Evolutionary conservation across 2,329 filamentous ascomycete species (phyloP).

Genomic region (Scedosporium dehoogii): DNA sequence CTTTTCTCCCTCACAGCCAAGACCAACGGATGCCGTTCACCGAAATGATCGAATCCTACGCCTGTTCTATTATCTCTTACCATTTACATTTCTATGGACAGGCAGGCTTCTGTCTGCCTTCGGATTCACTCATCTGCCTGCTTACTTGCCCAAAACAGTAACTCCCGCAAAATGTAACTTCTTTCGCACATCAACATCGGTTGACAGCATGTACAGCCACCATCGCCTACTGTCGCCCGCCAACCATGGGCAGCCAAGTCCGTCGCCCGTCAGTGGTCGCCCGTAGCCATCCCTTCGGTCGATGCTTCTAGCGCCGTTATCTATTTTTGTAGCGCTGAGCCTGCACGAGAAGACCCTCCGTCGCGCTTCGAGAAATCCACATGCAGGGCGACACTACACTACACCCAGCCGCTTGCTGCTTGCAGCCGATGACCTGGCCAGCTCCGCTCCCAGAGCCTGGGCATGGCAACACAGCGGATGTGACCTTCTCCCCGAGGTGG

Average conservation of each 20-base stretch:
- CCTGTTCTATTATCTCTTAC: too few relatives aligned
- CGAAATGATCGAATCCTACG: too few relatives aligned
- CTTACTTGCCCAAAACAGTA: not conserved
- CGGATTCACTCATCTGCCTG: not conserved
- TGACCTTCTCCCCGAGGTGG: not conserved
- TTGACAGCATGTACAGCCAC: not conserved
- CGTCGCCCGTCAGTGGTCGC: not conserved
- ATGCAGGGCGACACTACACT: too few relatives aligned
- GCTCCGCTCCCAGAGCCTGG: not conserved
- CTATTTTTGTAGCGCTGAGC: not conserved
- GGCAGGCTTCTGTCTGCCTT: not conserved
- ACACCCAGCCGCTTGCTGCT: too few relatives aligned
- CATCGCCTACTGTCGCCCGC: not conserved
- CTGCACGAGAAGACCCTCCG: too few relatives aligned
- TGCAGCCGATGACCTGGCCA: not conserved
- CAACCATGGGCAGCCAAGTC: not conserved
- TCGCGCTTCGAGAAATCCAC: not conserved
- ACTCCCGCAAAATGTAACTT: not conserved
- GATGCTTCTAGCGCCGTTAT: not conserved
- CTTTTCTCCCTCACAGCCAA: too few relatives aligned
- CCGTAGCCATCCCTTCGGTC: not conserved
- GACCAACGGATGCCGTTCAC: too few relatives aligned
- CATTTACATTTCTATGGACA: too few relatives aligned
- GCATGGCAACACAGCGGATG: not conserved
- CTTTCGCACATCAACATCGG: not conserved